phyloP scores from a whole-genome alignment of 306 rosid genomes.

The Ceratonia siliqua region DNA sequence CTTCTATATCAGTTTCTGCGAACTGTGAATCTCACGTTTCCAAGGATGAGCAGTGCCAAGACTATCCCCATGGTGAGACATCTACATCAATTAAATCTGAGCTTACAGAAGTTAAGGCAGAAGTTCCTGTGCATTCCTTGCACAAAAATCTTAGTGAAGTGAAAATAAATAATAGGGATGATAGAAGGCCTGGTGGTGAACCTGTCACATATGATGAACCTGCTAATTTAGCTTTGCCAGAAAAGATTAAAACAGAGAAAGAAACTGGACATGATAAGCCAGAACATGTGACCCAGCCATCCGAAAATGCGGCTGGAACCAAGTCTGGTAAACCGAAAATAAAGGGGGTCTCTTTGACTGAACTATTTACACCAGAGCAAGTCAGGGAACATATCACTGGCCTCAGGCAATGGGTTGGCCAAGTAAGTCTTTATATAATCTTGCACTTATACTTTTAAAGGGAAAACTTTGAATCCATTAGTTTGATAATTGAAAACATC shows the following conservation, averaged over 20 bases:
- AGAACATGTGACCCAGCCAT: constrained; percentile 52
- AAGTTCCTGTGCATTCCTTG: constrained; percentile 44
- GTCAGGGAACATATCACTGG: constrained; percentile 66
- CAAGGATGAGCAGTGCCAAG: constrained; percentile 55
- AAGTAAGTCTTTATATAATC: constrained; percentile 45
- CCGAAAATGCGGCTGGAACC: constrained; percentile 66
- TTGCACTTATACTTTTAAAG: not conserved
- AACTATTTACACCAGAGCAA: constrained; percentile 77
- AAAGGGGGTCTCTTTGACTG: constrained; percentile 75
- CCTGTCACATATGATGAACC: constrained; percentile 52
- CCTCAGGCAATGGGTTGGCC: constrained; percentile 83
- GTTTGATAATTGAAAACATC: not conserved
- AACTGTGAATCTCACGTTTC: constrained; percentile 50
- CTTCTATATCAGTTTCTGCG: constrained; percentile 49
- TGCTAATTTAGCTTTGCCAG: constrained; percentile 57
- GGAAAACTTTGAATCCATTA: not conserved
- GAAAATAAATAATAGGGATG: constrained; percentile 51
- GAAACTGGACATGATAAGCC: constrained; percentile 63
- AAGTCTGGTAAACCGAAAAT: constrained; percentile 91
- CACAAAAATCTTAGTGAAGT: constrained; percentile 53
- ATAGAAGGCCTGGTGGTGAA: constrained; percentile 49
- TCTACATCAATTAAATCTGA: constrained; percentile 61
- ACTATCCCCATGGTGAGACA: constrained; percentile 49
- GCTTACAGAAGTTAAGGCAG: constrained; percentile 62
- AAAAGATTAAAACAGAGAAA: constrained; percentile 65